Conservation (phyloP, 768 basidiomycete species). For the Amanita pallidorosea region DNA sequence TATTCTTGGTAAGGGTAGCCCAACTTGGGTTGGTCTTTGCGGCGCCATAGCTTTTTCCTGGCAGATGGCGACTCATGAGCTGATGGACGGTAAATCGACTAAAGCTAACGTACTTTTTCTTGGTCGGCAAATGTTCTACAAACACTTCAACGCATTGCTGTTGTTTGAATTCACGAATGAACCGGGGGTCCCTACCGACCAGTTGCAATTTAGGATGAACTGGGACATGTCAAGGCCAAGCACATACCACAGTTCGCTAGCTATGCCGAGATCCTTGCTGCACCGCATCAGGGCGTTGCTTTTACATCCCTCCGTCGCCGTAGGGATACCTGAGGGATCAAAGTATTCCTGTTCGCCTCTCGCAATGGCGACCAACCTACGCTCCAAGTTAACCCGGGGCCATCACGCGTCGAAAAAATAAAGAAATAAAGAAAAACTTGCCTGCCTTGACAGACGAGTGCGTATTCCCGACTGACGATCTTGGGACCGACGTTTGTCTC, state of each 20-base stretch:
- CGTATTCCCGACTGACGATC: conserved; percentile 90
- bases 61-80: conserved; percentile 9
- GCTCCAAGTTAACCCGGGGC: not conserved
- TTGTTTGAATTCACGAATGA: conserved; percentile 87
- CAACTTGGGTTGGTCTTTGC: conserved; percentile 78
- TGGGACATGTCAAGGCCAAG: not conserved
- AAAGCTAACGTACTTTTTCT: conserved; percentile 71
- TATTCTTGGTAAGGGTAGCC: conserved; percentile 84
- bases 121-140: conserved; percentile 72
- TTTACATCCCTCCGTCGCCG: conserved; percentile 91
- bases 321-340: conserved; percentile 81
- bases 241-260: conserved; percentile 86
- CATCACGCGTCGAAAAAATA: not conserved
- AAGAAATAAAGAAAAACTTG: conserved; percentile 24
- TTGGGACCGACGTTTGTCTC: conserved; percentile 85
- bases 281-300: conserved; percentile 97
- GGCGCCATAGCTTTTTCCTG: conserved; percentile 88
- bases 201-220: not conserved
- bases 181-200: conserved; percentile 76
- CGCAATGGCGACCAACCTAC: conserved; percentile 79
- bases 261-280: conserved; percentile 93
- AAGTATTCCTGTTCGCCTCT: conserved; percentile 97
- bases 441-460: conserved; percentile 87
- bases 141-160: conserved; percentile 80
- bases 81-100: not conserved